These are phyloP conservation scores for Wickerhamomyces sydowiorum DNA, from an alignment of 805 yeast genomes.

Conservation along the genomic window DNA sequence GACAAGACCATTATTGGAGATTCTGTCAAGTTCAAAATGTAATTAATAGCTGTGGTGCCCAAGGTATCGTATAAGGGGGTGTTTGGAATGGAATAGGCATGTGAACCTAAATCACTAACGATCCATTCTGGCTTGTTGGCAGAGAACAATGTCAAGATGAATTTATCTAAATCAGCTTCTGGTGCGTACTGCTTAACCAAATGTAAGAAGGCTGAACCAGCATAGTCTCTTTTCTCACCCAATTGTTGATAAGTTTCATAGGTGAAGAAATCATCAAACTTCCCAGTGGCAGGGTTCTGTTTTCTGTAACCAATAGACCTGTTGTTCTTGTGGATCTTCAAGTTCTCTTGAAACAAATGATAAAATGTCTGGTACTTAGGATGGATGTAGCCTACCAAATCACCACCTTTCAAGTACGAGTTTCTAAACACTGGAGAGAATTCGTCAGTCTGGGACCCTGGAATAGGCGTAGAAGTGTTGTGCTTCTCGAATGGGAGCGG, in stretches of 20 bases:
- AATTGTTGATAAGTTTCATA: conserved; percentile 38
- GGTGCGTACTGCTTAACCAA: conserved; percentile 33
- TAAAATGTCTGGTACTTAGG: conserved; percentile 39
- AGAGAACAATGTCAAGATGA: conserved; percentile 51
- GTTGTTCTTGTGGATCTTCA: conserved; percentile 27
- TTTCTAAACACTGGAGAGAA: conserved; percentile 50
- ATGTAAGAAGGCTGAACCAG: conserved; percentile 52
- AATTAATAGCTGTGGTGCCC: conserved; percentile 55
- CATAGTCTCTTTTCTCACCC: conserved; percentile 34
- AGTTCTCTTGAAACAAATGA: conserved; percentile 38
- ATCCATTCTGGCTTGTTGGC: conserved; percentile 65
- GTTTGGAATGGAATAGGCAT: conserved; percentile 47
- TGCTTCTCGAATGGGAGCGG: conserved; percentile 13
- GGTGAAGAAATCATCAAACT: conserved; percentile 36
- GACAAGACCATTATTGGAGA: conserved; percentile 57
- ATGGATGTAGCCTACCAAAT: conserved; percentile 33
- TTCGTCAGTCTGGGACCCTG: conserved; percentile 29
- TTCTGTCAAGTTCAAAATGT: conserved; percentile 55
- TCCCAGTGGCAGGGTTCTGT: conserved; percentile 25
- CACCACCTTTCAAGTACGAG: conserved; percentile 23
- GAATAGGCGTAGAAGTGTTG: conserved; percentile 17
- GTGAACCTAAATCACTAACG: conserved; percentile 62
- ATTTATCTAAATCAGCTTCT: conserved; percentile 28
- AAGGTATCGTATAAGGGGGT: conserved; percentile 53
- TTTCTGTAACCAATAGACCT: conserved; percentile 44